These are phyloP conservation scores for Patellifolia procumbens DNA, from an alignment of 179 eudicot species.

Conservation along the genomic window DNA sequence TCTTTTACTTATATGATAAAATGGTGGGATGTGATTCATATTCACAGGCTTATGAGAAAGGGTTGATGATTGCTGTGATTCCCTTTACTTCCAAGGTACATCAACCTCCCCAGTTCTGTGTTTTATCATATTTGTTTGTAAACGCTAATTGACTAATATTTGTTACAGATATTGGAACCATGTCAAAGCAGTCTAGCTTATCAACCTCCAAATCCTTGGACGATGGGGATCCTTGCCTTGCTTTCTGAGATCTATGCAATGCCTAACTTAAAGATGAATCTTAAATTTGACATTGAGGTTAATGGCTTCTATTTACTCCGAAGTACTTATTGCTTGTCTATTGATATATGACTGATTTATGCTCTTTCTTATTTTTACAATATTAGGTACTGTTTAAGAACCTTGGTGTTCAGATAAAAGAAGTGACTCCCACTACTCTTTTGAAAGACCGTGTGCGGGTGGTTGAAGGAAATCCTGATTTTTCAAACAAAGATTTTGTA, in stretches of 20 bases:
- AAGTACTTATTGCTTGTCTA: neutral
- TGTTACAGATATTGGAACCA: slow-evolving; percentile 76
- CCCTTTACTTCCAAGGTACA: slow-evolving; percentile 97
- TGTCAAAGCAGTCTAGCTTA: slow-evolving; percentile 87
- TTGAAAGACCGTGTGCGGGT: slow-evolving; percentile 77
- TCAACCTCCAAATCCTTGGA: slow-evolving; percentile 97
- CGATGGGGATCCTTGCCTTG: slow-evolving; percentile 88
- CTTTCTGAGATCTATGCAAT: slow-evolving; percentile 92
- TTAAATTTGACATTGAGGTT: slow-evolving; percentile 97
- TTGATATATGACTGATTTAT: slow-evolving; percentile 11
- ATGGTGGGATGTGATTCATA: slow-evolving; percentile 10
- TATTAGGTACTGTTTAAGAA: slow-evolving; percentile 93
- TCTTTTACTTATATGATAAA: neutral
- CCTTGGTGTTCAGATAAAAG: slow-evolving; percentile 79
- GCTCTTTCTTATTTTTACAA: slow-evolving; percentile 13
- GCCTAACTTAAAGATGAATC: slow-evolving; percentile 94
- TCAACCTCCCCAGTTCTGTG: neutral
- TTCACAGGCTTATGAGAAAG: slow-evolving; percentile 89
- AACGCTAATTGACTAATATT: slow-evolving; percentile 6
- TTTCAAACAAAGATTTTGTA: slow-evolving; percentile 82
- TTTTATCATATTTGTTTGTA: slow-evolving; percentile 13
- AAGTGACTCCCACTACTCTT: slow-evolving; percentile 73
- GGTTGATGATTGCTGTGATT: slow-evolving; percentile 94
- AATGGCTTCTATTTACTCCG: neutral
- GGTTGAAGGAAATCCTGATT: slow-evolving; percentile 92